These are phyloP conservation scores for Tetracentron sinense DNA, from an alignment of 164 flowering plant genomes.

Conservation along the genomic window DNA sequence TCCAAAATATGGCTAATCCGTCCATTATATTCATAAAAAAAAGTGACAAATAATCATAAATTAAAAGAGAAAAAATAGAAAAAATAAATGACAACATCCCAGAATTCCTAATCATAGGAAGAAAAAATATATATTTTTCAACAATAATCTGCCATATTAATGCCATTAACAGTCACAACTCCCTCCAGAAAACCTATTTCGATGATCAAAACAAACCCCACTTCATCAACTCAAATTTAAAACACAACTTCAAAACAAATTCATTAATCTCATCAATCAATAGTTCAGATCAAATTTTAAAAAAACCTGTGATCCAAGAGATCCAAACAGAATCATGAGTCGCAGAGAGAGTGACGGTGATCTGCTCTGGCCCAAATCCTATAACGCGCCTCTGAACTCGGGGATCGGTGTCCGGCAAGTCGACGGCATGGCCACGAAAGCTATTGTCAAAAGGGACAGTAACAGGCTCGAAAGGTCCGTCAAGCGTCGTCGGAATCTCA, in stretches of 20 bases:
- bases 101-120: too few relatives aligned
- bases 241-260: not conserved
- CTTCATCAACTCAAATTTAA: not conserved
- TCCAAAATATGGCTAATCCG: too few relatives aligned
- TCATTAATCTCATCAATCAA: not conserved
- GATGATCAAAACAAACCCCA: not conserved
- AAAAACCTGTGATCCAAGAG: slow-evolving; percentile 88
- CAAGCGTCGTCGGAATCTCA: slow-evolving; percentile 58
- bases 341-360: slow-evolving; percentile 67
- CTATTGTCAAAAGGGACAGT: slow-evolving; percentile 56
- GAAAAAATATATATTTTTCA: not conserved
- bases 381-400: slow-evolving; percentile 43
- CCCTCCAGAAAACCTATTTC: not conserved
- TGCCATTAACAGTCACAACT: not conserved
- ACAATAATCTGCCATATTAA: not conserved
- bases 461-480: slow-evolving; percentile 71
- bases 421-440: slow-evolving; percentile 59
- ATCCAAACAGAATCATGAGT: slow-evolving; percentile 75
- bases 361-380: slow-evolving; percentile 78
- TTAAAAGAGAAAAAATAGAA: too few relatives aligned
- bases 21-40: too few relatives aligned
- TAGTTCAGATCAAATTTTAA: not conserved
- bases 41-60: too few relatives aligned
- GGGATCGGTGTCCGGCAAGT: slow-evolving; percentile 69
- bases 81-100: too few relatives aligned